These are phyloP conservation scores for Neurospora crassa DNA, from an alignment of 2,329 filamentous ascomycete species.

Conservation along the genomic window DNA sequence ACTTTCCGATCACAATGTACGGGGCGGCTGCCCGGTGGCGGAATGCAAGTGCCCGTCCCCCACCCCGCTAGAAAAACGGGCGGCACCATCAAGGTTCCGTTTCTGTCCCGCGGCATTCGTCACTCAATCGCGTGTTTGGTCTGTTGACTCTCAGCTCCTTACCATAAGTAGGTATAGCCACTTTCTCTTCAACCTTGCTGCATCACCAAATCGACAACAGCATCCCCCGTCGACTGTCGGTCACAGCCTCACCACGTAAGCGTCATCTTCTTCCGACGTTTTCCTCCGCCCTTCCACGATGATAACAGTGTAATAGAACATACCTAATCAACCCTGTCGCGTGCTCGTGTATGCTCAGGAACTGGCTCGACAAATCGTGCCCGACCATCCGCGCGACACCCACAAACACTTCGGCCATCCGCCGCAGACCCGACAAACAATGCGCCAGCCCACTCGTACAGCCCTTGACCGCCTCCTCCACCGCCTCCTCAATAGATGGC, in stretches of 20 bases:
- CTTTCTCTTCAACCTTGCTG: neutral
- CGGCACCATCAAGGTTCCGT: neutral
- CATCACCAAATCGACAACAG: neutral
- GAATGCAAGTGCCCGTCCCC: neutral
- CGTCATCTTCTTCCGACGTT: neutral
- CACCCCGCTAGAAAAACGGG: neutral
- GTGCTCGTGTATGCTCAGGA: neutral
- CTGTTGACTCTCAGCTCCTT: neutral
- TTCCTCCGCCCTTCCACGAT: neutral
- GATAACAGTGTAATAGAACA: neutral
- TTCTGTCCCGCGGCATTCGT: neutral
- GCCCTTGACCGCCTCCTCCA: neutral
- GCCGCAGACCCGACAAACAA: neutral
- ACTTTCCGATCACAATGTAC: neutral
- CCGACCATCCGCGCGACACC: neutral
- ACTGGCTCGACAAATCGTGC: neutral
- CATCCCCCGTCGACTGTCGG: neutral
- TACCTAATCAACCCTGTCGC: neutral
- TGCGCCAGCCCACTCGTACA: neutral
- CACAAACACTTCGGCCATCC: neutral
- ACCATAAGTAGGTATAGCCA: neutral
- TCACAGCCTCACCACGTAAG: neutral
- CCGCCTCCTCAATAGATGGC: neutral
- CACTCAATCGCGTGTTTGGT: neutral
- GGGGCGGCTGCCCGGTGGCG: neutral